Conservation (phyloP, 225 moss, liverwort and hornwort species). For the Asterella californica region DNA sequence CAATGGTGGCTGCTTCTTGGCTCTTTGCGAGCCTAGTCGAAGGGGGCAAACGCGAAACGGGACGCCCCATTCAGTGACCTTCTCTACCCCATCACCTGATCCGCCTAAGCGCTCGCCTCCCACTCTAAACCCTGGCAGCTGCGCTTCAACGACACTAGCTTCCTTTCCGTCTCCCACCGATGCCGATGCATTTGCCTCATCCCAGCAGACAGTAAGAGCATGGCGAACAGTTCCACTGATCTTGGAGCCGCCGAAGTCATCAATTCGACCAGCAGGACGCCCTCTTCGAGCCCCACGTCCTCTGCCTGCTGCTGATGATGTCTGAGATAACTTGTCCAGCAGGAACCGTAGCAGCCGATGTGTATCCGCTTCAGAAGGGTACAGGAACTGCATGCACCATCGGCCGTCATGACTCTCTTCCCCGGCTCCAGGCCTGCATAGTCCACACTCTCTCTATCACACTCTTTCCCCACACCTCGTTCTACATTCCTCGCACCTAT, state of each 20-base stretch:
- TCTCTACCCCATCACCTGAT: conserved; percentile 19
- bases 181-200: conserved; percentile 45
- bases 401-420: conserved; percentile 44
- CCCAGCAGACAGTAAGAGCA: conserved; percentile 52
- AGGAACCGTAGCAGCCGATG: conserved; percentile 86
- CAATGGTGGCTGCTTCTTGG: conserved; percentile 65
- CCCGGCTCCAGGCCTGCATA: conserved; percentile 46
- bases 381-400: conserved; percentile 76
- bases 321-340: conserved; percentile 78
- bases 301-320: conserved; percentile 43
- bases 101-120: conserved; percentile 11
- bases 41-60: conserved; percentile 60
- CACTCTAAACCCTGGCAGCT: conserved; percentile 26
- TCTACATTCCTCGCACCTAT: neutral
- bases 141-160: conserved; percentile 27
- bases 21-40: conserved; percentile 43
- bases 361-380: conserved; percentile 76
- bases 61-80: conserved; percentile 21
- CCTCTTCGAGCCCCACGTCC: conserved; percentile 52
- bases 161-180: conserved; percentile 25
- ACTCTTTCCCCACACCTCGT: conserved; percentile 33
- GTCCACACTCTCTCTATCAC: conserved; percentile 44
- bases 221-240: conserved; percentile 60
- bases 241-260: conserved; percentile 50
- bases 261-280: conserved; percentile 42